Percentiles rank a stretch among this genome's conserved stretches.
Conservation (phyloP, 768 basidiomycete genomes). For the Podaxis carcinomalis region DNA sequence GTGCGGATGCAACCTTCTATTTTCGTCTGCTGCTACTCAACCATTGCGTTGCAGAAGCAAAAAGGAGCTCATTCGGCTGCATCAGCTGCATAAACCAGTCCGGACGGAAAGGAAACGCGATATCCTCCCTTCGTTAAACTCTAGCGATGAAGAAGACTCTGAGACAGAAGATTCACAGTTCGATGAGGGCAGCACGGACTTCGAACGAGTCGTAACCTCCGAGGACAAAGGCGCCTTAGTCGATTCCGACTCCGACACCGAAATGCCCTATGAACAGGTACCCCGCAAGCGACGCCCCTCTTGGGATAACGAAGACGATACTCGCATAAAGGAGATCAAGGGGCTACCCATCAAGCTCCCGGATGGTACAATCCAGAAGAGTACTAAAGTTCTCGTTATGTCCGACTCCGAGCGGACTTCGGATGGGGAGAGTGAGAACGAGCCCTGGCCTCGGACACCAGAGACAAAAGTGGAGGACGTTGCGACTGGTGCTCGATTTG, state of each 20-base stretch:
- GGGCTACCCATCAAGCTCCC: slow-evolving; percentile 85
- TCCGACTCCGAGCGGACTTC: slow-evolving; percentile 20
- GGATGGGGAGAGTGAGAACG: slow-evolving; percentile 26
- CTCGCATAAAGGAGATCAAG: slow-evolving; percentile 30
- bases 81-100: slow-evolving; percentile 58
- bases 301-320: slow-evolving; percentile 37
- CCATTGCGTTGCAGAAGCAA: slow-evolving; percentile 58
- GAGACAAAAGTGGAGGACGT: slow-evolving; percentile 56
- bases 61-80: slow-evolving; percentile 72
- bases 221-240: slow-evolving; percentile 34
- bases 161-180: slow-evolving; percentile 35
- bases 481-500: slow-evolving; percentile 82
- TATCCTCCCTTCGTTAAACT: slow-evolving; percentile 67
- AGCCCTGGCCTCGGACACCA: slow-evolving; percentile 20
- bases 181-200: slow-evolving; percentile 25
- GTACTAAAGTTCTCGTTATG: slow-evolving; percentile 32
- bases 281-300: slow-evolving; percentile 49
- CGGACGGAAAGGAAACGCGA: slow-evolving; percentile 40
- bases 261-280: slow-evolving; percentile 70
- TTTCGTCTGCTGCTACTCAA: background rate
- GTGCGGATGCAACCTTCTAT: slow-evolving; percentile 35
- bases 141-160: slow-evolving; percentile 48
- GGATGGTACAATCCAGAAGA: slow-evolving; percentile 64
- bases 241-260: slow-evolving; percentile 50
- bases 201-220: slow-evolving; percentile 19